A percentile compares a stretch with the other conserved stretches of the same genome.
phyloP scores from a whole-genome alignment of 352 stramenopile species.

The Phytophthora chlamydospora region DNA sequence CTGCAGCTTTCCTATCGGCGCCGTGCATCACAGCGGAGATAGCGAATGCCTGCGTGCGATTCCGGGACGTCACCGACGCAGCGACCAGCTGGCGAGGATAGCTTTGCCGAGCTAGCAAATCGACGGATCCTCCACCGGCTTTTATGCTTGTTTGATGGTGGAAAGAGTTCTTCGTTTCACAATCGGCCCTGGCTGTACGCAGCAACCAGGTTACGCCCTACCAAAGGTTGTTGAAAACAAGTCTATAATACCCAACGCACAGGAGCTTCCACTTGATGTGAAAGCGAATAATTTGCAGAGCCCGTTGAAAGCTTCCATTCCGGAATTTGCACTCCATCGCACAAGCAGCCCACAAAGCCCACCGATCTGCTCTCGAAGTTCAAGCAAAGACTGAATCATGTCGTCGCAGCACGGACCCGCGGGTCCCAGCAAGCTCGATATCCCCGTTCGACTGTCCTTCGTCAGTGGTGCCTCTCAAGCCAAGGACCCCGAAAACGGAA shows the following conservation, averaged over 20 bases:
- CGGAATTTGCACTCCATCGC: conserved; percentile 20
- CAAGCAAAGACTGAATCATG: conserved; percentile 1
- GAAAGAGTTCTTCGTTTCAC: conserved; percentile 1
- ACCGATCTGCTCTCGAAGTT: background rate
- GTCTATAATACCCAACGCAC: too few relatives aligned
- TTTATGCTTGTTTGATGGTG: conserved; percentile 24
- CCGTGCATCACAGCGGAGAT: conserved; percentile 11
- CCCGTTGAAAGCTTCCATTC: conserved; percentile 18
- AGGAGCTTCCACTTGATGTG: too few relatives aligned
- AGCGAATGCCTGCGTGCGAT: conserved; percentile 17
- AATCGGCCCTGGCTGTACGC: background rate
- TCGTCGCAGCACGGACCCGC: conserved; percentile 11
- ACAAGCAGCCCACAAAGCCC: conserved; percentile 2
- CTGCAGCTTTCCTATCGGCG: conserved; percentile 15
- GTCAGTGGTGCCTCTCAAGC: conserved; percentile 37
- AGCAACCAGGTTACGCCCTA: conserved; percentile 2
- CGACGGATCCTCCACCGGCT: conserved; percentile 20
- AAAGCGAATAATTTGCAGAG: conserved; percentile 8
- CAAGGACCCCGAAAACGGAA: conserved; percentile 21
- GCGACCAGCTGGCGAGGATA: conserved; percentile 9
- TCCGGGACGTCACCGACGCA: conserved; percentile 21
- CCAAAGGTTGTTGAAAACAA: background rate
- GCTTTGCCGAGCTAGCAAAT: conserved; percentile 16
- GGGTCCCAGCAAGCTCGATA: conserved; percentile 28
- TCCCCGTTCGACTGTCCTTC: conserved; percentile 40